These are phyloP conservation scores for Solanum chacoense DNA, from an alignment of 305 asterid species.

Conservation along the genomic window DNA sequence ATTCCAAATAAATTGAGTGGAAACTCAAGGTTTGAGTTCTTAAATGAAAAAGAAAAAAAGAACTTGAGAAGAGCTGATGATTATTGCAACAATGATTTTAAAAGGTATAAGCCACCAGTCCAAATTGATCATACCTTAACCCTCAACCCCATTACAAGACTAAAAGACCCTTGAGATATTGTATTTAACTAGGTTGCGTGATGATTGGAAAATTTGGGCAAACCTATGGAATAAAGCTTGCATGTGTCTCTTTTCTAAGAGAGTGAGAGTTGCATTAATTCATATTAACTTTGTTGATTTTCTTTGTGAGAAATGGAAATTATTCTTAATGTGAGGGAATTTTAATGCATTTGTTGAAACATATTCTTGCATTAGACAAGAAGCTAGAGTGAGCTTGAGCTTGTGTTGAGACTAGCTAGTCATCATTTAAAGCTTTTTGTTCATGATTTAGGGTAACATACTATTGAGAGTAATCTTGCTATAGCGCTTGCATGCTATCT, in stretches of 20 bases:
- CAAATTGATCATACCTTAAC: neutral
- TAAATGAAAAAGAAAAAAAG: neutral
- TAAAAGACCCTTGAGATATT: neutral
- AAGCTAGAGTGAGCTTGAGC: neutral
- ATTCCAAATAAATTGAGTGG: neutral
- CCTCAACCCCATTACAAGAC: neutral
- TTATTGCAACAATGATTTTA: neutral
- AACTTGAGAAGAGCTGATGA: neutral
- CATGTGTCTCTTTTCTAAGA: neutral
- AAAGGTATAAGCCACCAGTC: neutral
- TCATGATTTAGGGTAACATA: neutral
- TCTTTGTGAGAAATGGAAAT: neutral
- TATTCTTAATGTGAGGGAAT: neutral
- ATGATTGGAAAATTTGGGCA: neutral
- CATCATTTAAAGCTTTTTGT: neutral
- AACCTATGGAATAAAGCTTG: neutral
- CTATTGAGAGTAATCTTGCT: neutral
- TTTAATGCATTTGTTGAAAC: neutral
- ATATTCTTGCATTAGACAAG: neutral
- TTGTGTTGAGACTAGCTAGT: neutral
- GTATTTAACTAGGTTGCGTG: neutral
- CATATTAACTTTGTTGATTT: neutral
- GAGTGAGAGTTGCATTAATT: neutral
- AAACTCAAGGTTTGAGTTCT: neutral
- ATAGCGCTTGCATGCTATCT: neutral